Base-by-base conservation (phyloP, 441 rosid species). In the Bocquillonia castaneifolia region DNA sequence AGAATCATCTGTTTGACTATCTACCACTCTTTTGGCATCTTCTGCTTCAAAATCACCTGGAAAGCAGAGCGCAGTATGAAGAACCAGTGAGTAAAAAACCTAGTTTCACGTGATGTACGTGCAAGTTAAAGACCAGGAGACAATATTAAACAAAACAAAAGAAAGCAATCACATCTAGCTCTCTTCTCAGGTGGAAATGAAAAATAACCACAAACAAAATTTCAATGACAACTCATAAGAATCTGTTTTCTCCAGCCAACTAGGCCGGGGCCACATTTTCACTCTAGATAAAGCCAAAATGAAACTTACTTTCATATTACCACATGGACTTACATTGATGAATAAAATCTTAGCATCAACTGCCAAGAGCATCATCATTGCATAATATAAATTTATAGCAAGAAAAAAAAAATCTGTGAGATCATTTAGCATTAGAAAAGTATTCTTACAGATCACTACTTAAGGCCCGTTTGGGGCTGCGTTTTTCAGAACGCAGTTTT, bases 41-140 rank as follows among this genome's bases (percentile, higher is more conserved):
- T 77, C 83, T 59, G 73, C 86, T 45, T 68, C 73, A 70, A 81
- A 81, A 75, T 77, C 78, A 76, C 71, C 91, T 80, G 69, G 52
- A 48, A 53, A 25, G 65, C 60, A 67, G 63, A 17, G 54, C 32
- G 28, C 7, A 52, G 3, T 20, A 60, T 25, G 39, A 26, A 61
- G 23, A 26, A n/a, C 4, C 22, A 36, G 26, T 2, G 26, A 45
- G 47, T 5, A 52, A 45, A 5, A 50, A 7, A 10, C 0, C 17
- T 42, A 54, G 25, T 54, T n/a, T 45, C 39, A 57, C n/a, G 3
- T n/a, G 26, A 10, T 47, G 32, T 40, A 52, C 1, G 12, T 18
- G 59, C 45, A 23, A 31, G 67, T 20, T 53, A 37, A 37, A 36
- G 25, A 28, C n/a, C 4, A 36, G 4, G 40, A 36, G 4, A 36